Evolutionary conservation across 2,329 filamentous ascomycete genomes (phyloP).

Genomic region (Fusarium subtropicale): DNA sequence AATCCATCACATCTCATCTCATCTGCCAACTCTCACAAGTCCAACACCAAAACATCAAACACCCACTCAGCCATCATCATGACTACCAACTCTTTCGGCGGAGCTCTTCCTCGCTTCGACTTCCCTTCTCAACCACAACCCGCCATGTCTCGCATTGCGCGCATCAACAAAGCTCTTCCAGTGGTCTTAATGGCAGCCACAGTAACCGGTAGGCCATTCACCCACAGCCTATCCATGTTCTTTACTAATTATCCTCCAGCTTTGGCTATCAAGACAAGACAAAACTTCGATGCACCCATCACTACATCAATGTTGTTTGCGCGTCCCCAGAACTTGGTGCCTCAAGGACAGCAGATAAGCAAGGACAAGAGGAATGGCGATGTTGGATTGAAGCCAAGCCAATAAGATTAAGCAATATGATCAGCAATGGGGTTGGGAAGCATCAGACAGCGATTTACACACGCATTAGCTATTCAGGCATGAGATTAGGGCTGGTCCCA

Average conservation of each 20-base stretch:
- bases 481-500: slow-evolving; percentile 23
- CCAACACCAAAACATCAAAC: neutral
- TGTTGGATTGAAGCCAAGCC: slow-evolving; percentile 6
- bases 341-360: slow-evolving; percentile 14
- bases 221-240: rapidly evolving
- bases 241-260: slow-evolving; percentile 13
- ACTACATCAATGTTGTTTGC: neutral
- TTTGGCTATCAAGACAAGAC: slow-evolving; percentile 28
- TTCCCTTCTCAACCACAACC: slow-evolving; percentile 26
- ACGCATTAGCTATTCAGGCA: neutral
- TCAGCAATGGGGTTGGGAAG: neutral
- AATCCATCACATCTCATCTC: neutral
- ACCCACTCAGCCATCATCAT: slow-evolving; percentile 14
- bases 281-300: neutral
- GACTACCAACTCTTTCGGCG: slow-evolving; percentile 42
- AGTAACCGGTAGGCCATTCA: slow-evolving; percentile 16
- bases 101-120: slow-evolving; percentile 40
- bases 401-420: neutral
- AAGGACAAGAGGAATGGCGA: slow-evolving; percentile 5
- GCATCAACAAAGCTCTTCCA: slow-evolving; percentile 30
- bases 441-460: slow-evolving; percentile 5
- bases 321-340: slow-evolving; percentile 12
- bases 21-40: neutral
- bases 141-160: slow-evolving; percentile 33
- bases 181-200: slow-evolving; percentile 23